Base-by-base conservation (phyloP, 139 green algal species). In the Chlamydomonas sp. region DNA sequence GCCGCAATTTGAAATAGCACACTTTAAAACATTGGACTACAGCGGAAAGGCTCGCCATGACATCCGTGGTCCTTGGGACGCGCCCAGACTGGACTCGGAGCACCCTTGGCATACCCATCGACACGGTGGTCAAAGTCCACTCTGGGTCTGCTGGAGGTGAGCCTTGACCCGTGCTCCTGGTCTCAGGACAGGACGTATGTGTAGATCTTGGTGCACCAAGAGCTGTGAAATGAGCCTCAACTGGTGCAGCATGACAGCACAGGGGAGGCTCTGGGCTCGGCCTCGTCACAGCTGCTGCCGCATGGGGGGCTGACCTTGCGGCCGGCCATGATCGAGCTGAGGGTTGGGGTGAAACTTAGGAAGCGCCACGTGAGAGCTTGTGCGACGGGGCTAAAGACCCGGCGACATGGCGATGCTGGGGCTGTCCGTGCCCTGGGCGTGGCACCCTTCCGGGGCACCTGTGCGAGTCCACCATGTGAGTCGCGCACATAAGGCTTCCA, bases 51-150 rank as follows among this genome's bases (percentile, higher is more conserved):
- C 31, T 49, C 31, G 31, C 31, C 31, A 49, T 49, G 66, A 76
- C 79, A 76, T 86, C 81, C 18, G 81, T 86, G n/a, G 73, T 87
- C 4, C 67, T 90, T 1, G 77, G 68, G 49, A 89, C 78, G 20
- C 84, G 90, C 14, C 91, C 91, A 20, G 85, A 92, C 16, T 93
- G 91, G 91, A 91, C 91, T 0, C 63, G 86, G 6, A 79, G 62
- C 59, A 84, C 88, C 1, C 67, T 67, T 0, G 91, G 91, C n/a
- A 86, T 91, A 58, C 91, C 88, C 15, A 88, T 93, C 4, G 91
- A 93, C 68, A 84, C 67, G 0, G 83, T 92, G 6, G 91, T 91
- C 1, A 76, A 86, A 0, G 78, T 93, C 9, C 85, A 91, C 61
- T 77, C 80, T 8, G 90, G 90, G 4, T 18, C 78, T 2, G 17